Base-by-base conservation (phyloP, 495 filamentous ascomycete species). In the Aspergillus conjunctus region DNA sequence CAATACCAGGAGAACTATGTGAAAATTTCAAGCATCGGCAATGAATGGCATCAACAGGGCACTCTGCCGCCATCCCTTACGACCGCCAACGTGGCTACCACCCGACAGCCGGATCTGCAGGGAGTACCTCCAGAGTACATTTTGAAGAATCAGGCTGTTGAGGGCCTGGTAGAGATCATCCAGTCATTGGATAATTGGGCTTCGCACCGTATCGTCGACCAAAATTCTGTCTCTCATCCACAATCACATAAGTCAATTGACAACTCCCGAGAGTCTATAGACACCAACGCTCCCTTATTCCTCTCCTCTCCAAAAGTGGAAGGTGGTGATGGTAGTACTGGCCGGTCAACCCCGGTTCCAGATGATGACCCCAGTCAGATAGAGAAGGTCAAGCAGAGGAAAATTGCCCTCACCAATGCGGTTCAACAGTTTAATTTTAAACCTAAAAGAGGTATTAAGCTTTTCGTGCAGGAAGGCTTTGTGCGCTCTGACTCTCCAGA, bases 351-450 rank as follows among this genome's bases (percentile, higher is more conserved):
- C 0, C 90, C 92, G 7, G 63, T 89, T 7, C 70, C 88, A 1
- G 91, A 95, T 57, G 94, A 98, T 68, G 95, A 99, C 63, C 92
- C 92, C 2, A 89, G 83, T 45, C 87, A 98, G 68, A 81, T 99
- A 32, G 94, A 97, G 68, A 95, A 88, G 70, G 91, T 90, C 53
- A 98, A 97, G 78, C 90, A 91, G 60, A 83, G 88, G 44, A 99
- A 99, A 77, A 98, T 91, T 30, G 93, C 93, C 4, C 77, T 97
- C 58, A 88, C 85, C 43, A 93, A 95, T 63, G 91, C 89, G 1
- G 88, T 97, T 62, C 88, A 88, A 43, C 90, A 91, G 58, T 99
- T 99, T 79, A 99, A 99, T 69, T 98, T 91, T 81, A 99, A 99
- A 69, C 91, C 95, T 4, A 99, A 98, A 71, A 86, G 90, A 34